phyloP scores from a whole-genome alignment of 2,329 filamentous ascomycete genomes.

The Phoma sp. region DNA sequence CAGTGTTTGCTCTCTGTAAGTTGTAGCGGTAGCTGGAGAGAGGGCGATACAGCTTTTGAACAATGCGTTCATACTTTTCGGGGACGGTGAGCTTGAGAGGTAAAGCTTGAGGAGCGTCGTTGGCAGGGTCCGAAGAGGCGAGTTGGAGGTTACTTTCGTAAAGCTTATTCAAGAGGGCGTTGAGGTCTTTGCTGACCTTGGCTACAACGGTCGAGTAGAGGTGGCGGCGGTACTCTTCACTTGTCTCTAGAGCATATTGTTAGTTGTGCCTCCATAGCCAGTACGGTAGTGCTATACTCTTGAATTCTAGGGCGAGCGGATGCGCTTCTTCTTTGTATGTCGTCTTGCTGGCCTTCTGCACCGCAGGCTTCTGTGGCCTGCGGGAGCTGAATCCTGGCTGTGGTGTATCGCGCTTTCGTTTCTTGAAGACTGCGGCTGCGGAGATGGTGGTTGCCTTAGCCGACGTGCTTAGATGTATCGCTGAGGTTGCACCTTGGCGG shows the following conservation, averaged over 20 bases:
- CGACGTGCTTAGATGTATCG: not conserved
- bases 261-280: constrained; percentile 1
- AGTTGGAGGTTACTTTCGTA: constrained; percentile 24
- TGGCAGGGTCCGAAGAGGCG: constrained; percentile 13
- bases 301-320: constrained; percentile 38
- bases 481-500: not conserved
- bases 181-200: constrained; percentile 32
- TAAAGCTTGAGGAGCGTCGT: constrained; percentile 3
- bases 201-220: constrained; percentile 27
- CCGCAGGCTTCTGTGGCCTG: constrained; percentile 15
- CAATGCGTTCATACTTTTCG: constrained; percentile 27
- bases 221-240: constrained; percentile 34
- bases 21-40: constrained; percentile 28
- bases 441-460: constrained; percentile 25
- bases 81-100: constrained; percentile 26
- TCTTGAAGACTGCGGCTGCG: constrained; percentile 35
- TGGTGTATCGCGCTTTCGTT: constrained; percentile 5
- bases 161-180: constrained; percentile 18
- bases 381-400: constrained; percentile 13
- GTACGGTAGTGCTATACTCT: constrained; percentile 24
- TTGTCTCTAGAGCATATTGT: constrained; percentile 31
- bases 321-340: constrained; percentile 20
- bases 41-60: constrained; percentile 27
- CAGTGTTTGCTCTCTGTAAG: constrained; percentile 11
- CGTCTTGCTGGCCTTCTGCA: constrained; percentile 8